Percentiles rank a stretch among this genome's conserved stretches.
Evolutionary conservation across 768 basidiomycete species (phyloP).

Genomic region (Strobilomyces dryophilus): DNA sequence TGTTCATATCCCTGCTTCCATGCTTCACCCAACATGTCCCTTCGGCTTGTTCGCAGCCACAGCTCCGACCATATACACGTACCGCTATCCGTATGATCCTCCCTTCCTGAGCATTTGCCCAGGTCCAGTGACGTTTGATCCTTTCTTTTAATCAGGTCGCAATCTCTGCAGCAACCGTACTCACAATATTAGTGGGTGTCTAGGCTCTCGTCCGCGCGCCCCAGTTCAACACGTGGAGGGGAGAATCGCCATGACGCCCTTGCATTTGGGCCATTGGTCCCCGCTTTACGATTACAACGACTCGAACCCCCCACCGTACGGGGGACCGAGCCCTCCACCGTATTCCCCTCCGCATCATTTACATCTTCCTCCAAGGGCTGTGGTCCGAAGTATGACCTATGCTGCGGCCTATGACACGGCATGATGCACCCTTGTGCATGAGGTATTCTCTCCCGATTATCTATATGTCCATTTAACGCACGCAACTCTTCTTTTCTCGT

Average conservation of each 20-base stretch:
- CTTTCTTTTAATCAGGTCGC: neutral
- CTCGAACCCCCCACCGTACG: constrained; percentile 7
- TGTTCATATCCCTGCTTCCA: neutral
- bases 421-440: neutral
- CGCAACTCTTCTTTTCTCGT: neutral
- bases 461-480: neutral
- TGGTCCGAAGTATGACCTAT: neutral
- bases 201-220: neutral
- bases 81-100: neutral
- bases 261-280: neutral
- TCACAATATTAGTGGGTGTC: neutral
- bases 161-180: too few species aligned
- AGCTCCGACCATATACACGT: neutral
- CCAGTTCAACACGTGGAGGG: constrained; percentile 3
- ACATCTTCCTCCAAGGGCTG: neutral
- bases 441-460: neutral
- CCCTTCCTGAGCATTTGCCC: neutral
- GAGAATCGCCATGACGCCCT: neutral
- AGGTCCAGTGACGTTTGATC: neutral
- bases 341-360: constrained; percentile 2
- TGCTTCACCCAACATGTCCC: neutral
- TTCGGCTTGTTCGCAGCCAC: neutral
- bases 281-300: neutral
- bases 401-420: neutral
- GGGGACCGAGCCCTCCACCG: constrained; percentile 9